A percentile compares a stretch with the other conserved stretches of the same genome.
These are phyloP conservation scores for Casaregolazyma lundiana DNA, from an alignment of 1,139 yeast species.

Conservation along the genomic window DNA sequence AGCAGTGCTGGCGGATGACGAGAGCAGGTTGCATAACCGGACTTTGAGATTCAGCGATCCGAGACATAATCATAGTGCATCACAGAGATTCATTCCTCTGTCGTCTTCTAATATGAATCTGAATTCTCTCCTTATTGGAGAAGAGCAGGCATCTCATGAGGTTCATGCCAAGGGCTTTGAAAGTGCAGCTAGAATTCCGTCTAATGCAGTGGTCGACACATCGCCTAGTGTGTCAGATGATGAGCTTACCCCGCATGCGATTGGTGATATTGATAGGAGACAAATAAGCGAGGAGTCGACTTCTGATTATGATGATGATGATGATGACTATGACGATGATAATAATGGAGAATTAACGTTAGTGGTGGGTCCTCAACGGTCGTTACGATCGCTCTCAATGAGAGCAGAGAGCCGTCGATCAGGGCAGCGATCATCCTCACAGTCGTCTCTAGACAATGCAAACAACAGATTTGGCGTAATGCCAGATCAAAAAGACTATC, in stretches of 20 bases:
- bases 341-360: constrained; percentile 48
- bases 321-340: constrained; percentile 27
- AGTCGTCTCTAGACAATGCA: background rate
- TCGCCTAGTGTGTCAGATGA: constrained; percentile 8
- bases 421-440: background rate
- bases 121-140: constrained; percentile 21
- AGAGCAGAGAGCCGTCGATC: constrained; percentile 1
- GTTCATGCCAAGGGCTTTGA: background rate
- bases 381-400: constrained; percentile 14
- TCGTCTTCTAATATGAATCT: constrained; percentile 22
- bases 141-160: background rate
- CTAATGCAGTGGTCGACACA: constrained; percentile 8
- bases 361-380: constrained; percentile 41
- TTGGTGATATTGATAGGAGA: background rate
- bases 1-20: background rate
- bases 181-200: constrained; percentile 1
- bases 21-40: background rate
- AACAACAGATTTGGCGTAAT: background rate
- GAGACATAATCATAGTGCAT: background rate
- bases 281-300: background rate
- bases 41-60: constrained; percentile 1
- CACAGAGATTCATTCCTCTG: constrained; percentile 6
- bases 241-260: constrained; percentile 5
- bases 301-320: constrained; percentile 16
- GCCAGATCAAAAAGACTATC: background rate